Evolutionary conservation across 257 asterid genomes (phyloP).

Genomic region (Eucommia ulmoides): DNA sequence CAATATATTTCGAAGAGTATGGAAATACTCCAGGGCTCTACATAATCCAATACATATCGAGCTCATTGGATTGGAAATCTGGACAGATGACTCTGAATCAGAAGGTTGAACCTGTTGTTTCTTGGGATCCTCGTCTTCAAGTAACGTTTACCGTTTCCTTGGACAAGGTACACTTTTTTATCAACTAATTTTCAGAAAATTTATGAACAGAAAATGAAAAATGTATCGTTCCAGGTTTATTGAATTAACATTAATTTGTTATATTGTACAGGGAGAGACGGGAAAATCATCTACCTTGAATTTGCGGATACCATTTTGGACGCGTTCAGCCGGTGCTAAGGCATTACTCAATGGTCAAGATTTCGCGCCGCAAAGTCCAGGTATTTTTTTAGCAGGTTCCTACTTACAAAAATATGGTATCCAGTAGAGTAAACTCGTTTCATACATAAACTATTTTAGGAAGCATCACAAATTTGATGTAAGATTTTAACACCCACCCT

Average conservation of each 20-base stretch:
- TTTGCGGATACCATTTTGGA: slow-evolving; percentile 65
- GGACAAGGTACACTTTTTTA: slow-evolving; percentile 33
- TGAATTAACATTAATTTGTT: too few species aligned
- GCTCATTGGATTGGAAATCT: slow-evolving; percentile 54
- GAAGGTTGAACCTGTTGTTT: slow-evolving; percentile 37
- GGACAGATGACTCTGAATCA: slow-evolving; percentile 35
- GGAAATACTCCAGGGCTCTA: slow-evolving; percentile 49
- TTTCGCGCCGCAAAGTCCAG: slow-evolving; percentile 31
- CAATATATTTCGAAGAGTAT: slow-evolving; percentile 76
- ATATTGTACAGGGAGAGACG: slow-evolving; percentile 28
- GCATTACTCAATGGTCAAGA: slow-evolving; percentile 36
- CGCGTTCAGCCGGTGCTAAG: slow-evolving; percentile 33
- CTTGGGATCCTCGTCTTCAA: slow-evolving; percentile 58
- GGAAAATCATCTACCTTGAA: slow-evolving; percentile 30
- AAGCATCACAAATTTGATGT: too few species aligned
- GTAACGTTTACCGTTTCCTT: slow-evolving; percentile 33
- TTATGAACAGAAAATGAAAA: too few species aligned
- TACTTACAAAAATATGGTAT: too few species aligned
- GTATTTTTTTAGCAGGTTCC: slow-evolving; percentile 27
- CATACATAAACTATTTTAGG: too few species aligned
- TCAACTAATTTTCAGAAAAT: too few species aligned
- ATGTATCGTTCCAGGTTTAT: too few species aligned
- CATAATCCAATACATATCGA: slow-evolving; percentile 68
- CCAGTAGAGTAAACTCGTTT: too few species aligned
- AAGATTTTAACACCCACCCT: too few species aligned